Conservation (phyloP, 2,329 filamentous ascomycete genomes). For the Escovopsis sp. region DNA sequence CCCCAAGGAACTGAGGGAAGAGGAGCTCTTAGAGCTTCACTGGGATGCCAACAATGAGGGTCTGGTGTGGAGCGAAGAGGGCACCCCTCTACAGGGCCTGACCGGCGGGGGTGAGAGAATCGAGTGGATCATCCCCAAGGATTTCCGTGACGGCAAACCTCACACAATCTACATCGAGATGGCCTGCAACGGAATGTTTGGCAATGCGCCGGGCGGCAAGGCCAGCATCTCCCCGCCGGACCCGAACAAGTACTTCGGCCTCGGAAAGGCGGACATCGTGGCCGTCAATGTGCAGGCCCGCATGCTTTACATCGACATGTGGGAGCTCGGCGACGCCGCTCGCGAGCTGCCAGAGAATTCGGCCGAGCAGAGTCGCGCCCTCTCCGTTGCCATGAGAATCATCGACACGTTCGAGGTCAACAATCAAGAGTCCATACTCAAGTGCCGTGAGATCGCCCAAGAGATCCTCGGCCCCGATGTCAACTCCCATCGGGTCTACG, state of each 20-base stretch:
- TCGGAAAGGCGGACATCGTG: conserved; percentile 70
- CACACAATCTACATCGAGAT: conserved; percentile 94
- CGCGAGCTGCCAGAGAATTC: conserved; percentile 80
- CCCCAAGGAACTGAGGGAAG: conserved; percentile 55
- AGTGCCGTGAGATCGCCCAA: conserved; percentile 69
- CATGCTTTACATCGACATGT: conserved; percentile 78
- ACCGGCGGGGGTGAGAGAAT: conserved; percentile 78
- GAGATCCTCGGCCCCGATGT: conserved; percentile 70
- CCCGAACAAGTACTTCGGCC: conserved; percentile 66
- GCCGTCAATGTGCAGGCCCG: conserved; percentile 78
- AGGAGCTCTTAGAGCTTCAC: conserved; percentile 81
- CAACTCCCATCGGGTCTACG: conserved; percentile 73
- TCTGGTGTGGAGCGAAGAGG: conserved; percentile 83
- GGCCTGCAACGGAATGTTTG: conserved; percentile 98
- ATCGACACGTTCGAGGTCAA: conserved; percentile 81
- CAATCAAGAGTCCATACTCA: conserved; percentile 60
- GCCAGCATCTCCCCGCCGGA: conserved; percentile 69
- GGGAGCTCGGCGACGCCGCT: conserved; percentile 88
- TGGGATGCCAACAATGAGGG: conserved; percentile 95
- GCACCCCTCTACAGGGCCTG: conserved; percentile 79
- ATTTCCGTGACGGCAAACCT: conserved; percentile 70
- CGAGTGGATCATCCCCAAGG: conserved; percentile 79
- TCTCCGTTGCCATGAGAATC: conserved; percentile 71
- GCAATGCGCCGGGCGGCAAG: conserved; percentile 73
- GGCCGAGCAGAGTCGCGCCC: conserved; percentile 76